Base-by-base conservation (phyloP, 2,329 filamentous ascomycete genomes). In the Chaetoscypha palmicola region DNA sequence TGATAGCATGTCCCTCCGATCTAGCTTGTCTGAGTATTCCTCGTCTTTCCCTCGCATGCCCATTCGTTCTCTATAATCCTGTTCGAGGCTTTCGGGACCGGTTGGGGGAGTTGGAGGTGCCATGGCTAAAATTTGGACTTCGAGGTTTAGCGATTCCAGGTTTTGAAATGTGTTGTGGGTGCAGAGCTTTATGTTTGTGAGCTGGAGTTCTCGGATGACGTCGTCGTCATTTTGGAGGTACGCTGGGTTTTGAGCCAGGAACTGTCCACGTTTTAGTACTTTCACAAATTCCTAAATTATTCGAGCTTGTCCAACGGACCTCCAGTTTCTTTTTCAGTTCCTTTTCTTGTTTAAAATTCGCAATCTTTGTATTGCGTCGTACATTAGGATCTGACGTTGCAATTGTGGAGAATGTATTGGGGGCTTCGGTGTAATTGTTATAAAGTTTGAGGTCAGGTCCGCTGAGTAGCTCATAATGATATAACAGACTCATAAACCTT, bases 81-180 rank as follows among this genome's bases (percentile, higher is more conserved):
- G 56, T 51, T 68, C 50, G 53, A 76, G 67, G 45, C 66, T 59
- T 49, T 68, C 54, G 53, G 66, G 51, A 56, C 62, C 51, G 59
- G 65, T 22, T 64, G 74, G 57, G 62, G 72, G 41, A 41, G 68
- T 54, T 38, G 74, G 63, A 43, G 85, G 86, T 28, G 86, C 86
- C 55, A 82, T 74, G 1, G 83, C 80, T 12, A 98, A 72, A 53
- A 98, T 84, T 46, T 90, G 80, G 45, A 88, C 64, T 66, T 98
- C 92, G 55, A 87, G 83, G 31, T 84, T 86, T 46, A 96, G 73
- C 14, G 86, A 79, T 64, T 97, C 92, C n/a, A 98, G 75, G 0
- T 81, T 76, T 61, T 92, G 85, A 58, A 97, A 94, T 4, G 89
- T 74, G 61, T 85, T 79, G 64, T 96, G 87, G 2, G 82, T 76